Conservation (phyloP, 2,329 filamentous ascomycete species). For the Microascus cirrosus region DNA sequence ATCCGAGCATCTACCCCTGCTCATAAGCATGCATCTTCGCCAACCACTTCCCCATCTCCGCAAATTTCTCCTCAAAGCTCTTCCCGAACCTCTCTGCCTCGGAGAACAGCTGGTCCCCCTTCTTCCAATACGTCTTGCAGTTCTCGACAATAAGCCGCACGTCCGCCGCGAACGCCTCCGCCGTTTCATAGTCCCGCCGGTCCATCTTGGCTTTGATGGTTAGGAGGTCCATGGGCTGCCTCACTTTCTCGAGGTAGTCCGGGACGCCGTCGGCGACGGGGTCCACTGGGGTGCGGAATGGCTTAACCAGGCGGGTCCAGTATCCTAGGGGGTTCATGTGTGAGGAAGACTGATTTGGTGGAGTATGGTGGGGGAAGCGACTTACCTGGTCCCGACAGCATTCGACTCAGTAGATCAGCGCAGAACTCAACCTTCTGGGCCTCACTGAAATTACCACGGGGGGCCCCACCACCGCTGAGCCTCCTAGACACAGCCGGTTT, state of each 20-base stretch:
- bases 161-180: slow-evolving; percentile 44
- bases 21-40: slow-evolving; percentile 29
- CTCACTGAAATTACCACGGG: background rate
- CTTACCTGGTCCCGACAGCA: slow-evolving; percentile 50
- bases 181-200: slow-evolving; percentile 33
- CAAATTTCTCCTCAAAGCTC: slow-evolving; percentile 47
- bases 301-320: slow-evolving; percentile 54
- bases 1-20: background rate
- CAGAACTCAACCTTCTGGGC: slow-evolving; percentile 43
- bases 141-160: slow-evolving; percentile 53
- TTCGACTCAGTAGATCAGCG: slow-evolving; percentile 42
- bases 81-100: slow-evolving; percentile 48
- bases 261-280: slow-evolving; percentile 45
- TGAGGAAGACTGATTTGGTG: background rate
- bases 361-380: background rate
- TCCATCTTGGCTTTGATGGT: slow-evolving; percentile 53
- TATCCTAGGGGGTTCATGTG: slow-evolving; percentile 32
- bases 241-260: slow-evolving; percentile 50
- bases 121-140: slow-evolving; percentile 53
- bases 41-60: slow-evolving; percentile 49
- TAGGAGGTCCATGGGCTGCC: slow-evolving; percentile 49
- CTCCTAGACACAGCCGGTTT: slow-evolving; percentile 12
- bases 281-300: slow-evolving; percentile 49
- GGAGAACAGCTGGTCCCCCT: slow-evolving; percentile 40
- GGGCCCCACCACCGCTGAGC: slow-evolving; percentile 5